Evolutionary conservation across 768 basidiomycete species (phyloP), one percentile per base, ranked within the genome.

Genomic region (Lepiota brunneoincarnata): DNA sequence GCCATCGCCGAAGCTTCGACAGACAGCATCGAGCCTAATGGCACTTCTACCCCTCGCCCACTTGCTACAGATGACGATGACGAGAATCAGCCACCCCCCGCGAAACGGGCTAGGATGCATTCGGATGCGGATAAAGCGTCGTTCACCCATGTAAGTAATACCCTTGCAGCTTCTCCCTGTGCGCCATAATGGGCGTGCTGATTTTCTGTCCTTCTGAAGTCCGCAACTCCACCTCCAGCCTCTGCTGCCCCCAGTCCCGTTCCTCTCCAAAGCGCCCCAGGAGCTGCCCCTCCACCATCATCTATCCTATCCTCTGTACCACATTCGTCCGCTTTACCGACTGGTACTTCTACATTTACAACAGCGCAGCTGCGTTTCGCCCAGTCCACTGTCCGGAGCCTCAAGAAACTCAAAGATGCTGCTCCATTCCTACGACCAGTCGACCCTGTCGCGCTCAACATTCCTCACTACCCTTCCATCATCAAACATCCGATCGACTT

Each of bases 401-500:
- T 98, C 64, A 96, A 91, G 78, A 94, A 91, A 74, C 67, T 84
- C 65, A 92, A 91, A 67, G 92, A 96, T 50, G 83, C 92, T 0
- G 64, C 67, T 1, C 85, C 93, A 1, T 99, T 99, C 73, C 70
- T 88, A 49, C 77, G 76, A 46, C 94, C 97, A 17, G 97, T 99
- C 53, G 97, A 99, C 68, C 79, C 86, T 18, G 79, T 94, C 60
- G 87, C 83, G 6, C 75, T 93, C 61, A 84, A 83, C 57, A 83
- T 92, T 57, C 96, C 93, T 7, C 93, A 96, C 67, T 99, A 99
- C 63, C 82, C 82, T 34, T 78, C 78, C 41, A 84, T 98, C 65
- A 83, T 99, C 71, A 91, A 86, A 64, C 82, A 79, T 23, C 97
- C 97, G 0, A 98, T 98, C 92, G 97, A 98, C 67, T 80, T 99